These are phyloP conservation scores for Elaeis oleifera DNA, from an alignment of 202 grass and related monocot genomes.

Conservation along the genomic window DNA sequence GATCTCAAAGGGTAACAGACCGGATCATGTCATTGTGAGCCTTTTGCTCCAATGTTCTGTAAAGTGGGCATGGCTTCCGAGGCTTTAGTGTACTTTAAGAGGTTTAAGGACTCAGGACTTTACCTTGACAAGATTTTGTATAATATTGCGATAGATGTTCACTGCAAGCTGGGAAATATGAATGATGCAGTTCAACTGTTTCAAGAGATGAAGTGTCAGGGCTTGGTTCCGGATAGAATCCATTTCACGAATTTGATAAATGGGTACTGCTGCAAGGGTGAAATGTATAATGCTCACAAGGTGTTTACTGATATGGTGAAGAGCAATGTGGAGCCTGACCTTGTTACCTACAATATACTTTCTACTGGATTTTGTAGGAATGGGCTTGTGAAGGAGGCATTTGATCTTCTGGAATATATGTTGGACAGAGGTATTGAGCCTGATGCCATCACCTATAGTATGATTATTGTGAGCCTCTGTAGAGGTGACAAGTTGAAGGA, in stretches of 20 bases:
- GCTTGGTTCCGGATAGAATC: conserved; percentile 8
- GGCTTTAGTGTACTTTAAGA: conserved; percentile 5
- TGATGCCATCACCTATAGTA: conserved; percentile 2
- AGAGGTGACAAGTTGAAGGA: conserved; percentile 2
- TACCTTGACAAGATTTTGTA: conserved; percentile 15
- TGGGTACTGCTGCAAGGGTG: conserved; percentile 11
- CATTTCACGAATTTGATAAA: conserved; percentile 21
- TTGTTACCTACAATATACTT: conserved; percentile 10
- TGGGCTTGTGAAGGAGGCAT: conserved; percentile 7
- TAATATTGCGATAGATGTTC: conserved; percentile 9
- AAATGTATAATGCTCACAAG: conserved; percentile 6
- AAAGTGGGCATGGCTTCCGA: conserved; percentile 1
- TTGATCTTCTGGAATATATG: conserved; percentile 11
- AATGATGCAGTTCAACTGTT: conserved; percentile 8
- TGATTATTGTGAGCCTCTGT: neutral
- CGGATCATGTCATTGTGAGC: neutral
- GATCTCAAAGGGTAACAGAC: conserved; percentile 1
- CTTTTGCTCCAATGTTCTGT: conserved; percentile 13
- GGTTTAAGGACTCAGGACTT: conserved; percentile 6
- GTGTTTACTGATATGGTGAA: conserved; percentile 12
- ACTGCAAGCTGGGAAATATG: conserved; percentile 13
- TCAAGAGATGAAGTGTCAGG: conserved; percentile 6
- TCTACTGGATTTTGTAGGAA: conserved; percentile 15
- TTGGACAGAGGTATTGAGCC: conserved; percentile 4
- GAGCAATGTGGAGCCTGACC: conserved; percentile 8